Percentiles rank a stretch among this genome's conserved stretches.
Evolutionary conservation across 208 protist species (phyloP).

Genomic region (Trypanosoma rangeli): DNA sequence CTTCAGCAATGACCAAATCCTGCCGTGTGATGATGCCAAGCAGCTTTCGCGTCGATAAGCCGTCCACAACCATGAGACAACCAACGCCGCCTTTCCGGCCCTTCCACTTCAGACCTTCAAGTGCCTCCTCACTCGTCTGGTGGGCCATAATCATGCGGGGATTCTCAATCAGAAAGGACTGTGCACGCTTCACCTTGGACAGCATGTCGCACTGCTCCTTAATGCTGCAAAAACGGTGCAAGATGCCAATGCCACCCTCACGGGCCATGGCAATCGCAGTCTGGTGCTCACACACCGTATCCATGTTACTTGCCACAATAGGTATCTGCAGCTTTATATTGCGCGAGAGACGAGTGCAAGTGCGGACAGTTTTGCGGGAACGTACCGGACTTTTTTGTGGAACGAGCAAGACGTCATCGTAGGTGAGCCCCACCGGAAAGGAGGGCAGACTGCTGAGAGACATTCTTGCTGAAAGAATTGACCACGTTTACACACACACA

Average conservation of each 20-base stretch:
- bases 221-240: constrained; percentile 89
- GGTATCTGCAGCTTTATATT: constrained; percentile 78
- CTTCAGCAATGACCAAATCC: constrained; percentile 70
- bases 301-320: constrained; percentile 92
- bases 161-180: constrained; percentile 88
- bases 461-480: constrained; percentile 10
- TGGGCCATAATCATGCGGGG: constrained; percentile 72
- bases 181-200: constrained; percentile 88
- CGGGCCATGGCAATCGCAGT: constrained; percentile 85
- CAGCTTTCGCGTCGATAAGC: constrained; percentile 41
- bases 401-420: constrained; percentile 90
- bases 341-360: constrained; percentile 63
- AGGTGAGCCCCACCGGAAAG: constrained; percentile 73
- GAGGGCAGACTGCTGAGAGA: constrained; percentile 25
- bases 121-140: constrained; percentile 58
- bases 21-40: constrained; percentile 62
- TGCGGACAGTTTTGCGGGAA: constrained; percentile 69
- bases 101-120: constrained; percentile 63
- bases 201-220: constrained; percentile 89
- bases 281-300: constrained; percentile 91
- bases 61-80: constrained; percentile 80
- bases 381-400: constrained; percentile 75
- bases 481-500: background rate
- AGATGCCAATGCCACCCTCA: constrained; percentile 88
- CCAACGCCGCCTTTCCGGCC: constrained; percentile 75